Conservation (phyloP, 441 rosid species). For the Adansonia madagascariensis region DNA sequence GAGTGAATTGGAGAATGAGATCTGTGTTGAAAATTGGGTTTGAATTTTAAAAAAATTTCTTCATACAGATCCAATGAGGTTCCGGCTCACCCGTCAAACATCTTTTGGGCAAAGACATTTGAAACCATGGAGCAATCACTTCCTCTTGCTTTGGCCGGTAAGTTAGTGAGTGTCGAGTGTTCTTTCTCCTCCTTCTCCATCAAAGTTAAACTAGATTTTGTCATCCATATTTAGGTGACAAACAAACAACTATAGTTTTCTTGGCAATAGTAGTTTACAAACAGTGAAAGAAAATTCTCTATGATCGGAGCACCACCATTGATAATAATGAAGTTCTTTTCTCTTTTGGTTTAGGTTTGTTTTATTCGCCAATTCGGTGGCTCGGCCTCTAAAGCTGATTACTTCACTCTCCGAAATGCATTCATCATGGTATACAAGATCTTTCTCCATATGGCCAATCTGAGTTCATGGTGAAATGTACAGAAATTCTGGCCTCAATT, state of each 20-base stretch:
- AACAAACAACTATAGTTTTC: not conserved
- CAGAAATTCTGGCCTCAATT: not conserved
- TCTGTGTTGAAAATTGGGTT: too few relatives aligned
- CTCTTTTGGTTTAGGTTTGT: conserved; percentile 30
- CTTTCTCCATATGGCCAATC: not conserved
- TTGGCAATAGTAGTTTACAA: not conserved
- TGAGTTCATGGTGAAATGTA: not conserved
- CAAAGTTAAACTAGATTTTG: not conserved
- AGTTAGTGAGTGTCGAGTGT: not conserved
- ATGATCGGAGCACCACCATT: not conserved
- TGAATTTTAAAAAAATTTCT: too few relatives aligned
- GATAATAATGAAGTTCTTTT: not conserved
- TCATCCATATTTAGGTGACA: not conserved
- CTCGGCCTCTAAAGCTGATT: conserved; percentile 36
- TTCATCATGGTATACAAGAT: conserved; percentile 35
- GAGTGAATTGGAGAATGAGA: not conserved
- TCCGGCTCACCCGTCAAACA: conserved; percentile 56
- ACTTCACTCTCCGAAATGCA: conserved; percentile 35
- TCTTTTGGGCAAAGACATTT: conserved; percentile 59
- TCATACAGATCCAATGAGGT: conserved; percentile 52
- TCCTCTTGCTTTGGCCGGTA: conserved; percentile 54
- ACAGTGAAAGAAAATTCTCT: not conserved
- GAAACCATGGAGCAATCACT: conserved; percentile 47
- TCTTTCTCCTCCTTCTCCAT: too few relatives aligned
- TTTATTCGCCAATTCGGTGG: conserved; percentile 38